Percentiles rank a stretch among this genome's conserved stretches.
Evolutionary conservation across 768 basidiomycete species (phyloP).

Genomic region (Pisolithus albus): DNA sequence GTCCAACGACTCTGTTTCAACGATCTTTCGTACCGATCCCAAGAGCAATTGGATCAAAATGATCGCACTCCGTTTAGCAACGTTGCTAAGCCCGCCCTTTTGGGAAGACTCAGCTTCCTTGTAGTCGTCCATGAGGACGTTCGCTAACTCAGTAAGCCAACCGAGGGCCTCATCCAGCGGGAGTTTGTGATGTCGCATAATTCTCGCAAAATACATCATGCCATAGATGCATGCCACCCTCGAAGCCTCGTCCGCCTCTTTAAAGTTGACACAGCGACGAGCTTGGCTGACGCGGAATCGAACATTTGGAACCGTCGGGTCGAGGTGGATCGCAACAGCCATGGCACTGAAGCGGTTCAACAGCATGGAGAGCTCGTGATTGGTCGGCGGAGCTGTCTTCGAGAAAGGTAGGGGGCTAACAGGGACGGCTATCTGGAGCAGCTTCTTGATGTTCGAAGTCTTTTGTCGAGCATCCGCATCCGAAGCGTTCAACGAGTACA

Average conservation of each 20-base stretch:
- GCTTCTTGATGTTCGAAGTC: conserved; percentile 49
- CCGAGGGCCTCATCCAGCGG: conserved; percentile 45
- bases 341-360: conserved; percentile 77
- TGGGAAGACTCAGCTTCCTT: conserved; percentile 23
- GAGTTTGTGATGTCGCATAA: conserved; percentile 49
- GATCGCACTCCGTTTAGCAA: conserved; percentile 22
- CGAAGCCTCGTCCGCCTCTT: conserved; percentile 53
- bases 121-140: conserved; percentile 50
- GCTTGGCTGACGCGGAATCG: conserved; percentile 56
- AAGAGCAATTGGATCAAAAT: conserved; percentile 47
- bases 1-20: conserved; percentile 35
- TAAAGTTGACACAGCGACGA: conserved; percentile 60
- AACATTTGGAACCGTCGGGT: conserved; percentile 42
- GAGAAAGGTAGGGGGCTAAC: conserved; percentile 64
- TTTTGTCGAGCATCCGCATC: conserved; percentile 28
- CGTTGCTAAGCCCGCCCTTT: conserved; percentile 2
- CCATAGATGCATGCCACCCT: conserved; percentile 71
- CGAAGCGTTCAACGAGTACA: conserved; percentile 24
- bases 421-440: conserved; percentile 67
- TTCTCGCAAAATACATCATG: conserved; percentile 59
- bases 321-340: conserved; percentile 63
- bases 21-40: conserved; percentile 48
- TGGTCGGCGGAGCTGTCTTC: conserved; percentile 41
- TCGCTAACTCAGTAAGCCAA: conserved; percentile 62
- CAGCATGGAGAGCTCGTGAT: conserved; percentile 62